These are phyloP conservation scores for Tetrastigma voinierianum DNA, from an alignment of 164 flowering plant genomes.

Conservation along the genomic window DNA sequence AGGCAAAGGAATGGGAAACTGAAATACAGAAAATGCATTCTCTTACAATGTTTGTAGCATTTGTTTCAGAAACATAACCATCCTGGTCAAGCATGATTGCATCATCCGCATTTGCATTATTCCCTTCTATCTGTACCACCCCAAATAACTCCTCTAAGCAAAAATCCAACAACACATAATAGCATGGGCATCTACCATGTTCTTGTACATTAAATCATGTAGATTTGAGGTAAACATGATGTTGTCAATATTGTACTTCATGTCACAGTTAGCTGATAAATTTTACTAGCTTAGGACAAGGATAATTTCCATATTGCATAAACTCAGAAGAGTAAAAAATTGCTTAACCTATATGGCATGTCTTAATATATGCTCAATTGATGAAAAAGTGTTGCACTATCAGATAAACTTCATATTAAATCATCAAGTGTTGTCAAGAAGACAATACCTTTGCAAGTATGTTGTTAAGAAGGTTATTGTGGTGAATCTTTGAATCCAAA, in stretches of 20 bases:
- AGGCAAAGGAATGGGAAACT: not conserved
- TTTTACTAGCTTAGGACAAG: not conserved
- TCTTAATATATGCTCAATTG: not conserved
- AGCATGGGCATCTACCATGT: not conserved
- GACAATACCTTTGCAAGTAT: conserved; percentile 79
- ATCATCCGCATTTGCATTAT: conserved; percentile 83
- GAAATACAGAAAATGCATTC: not conserved
- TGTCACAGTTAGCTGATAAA: not conserved
- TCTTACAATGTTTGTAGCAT: conserved; percentile 93
- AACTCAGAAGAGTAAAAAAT: not conserved
- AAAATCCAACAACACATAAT: not conserved
- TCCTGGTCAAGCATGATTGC: conserved; percentile 97
- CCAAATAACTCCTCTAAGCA: not conserved
- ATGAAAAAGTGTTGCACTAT: not conserved
- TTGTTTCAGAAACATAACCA: conserved; percentile 99
- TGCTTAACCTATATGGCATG: not conserved
- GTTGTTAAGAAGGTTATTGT: conserved; percentile 90
- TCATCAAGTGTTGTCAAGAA: not conserved
- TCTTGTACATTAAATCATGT: not conserved
- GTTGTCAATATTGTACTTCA: not conserved
- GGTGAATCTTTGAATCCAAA: conserved; percentile 98
- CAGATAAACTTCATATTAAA: conserved; percentile 1
- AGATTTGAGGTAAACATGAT: not conserved
- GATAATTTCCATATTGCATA: not conserved
- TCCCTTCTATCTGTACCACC: conserved; percentile 78